Evolutionary conservation across 257 asterid genomes (phyloP), one percentile per base, ranked within the genome.

Genomic region (Plectranthus barbatus): DNA sequence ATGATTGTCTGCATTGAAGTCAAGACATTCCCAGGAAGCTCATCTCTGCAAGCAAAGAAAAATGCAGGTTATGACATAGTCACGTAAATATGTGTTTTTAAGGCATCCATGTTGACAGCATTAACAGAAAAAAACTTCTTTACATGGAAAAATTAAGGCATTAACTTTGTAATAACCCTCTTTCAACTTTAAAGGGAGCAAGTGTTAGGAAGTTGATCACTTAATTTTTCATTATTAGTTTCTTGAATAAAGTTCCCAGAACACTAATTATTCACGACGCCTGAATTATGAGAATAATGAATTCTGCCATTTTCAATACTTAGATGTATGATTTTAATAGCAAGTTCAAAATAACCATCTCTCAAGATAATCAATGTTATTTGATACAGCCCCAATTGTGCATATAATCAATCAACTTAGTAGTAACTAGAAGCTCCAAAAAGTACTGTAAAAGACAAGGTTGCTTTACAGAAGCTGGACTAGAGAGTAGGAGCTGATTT

Each of bases 1-100:
- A 91, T 86, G 59, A 91, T 91, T 47, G 87, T 84, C 73, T 91
- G 87, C 96, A 91, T 91, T 50, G 98, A 91, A 46, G 86, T 72
- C 75, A 80, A 76, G 69, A 88, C 93, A 81, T 78, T 86, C 72
- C 80, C 88, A 41, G 95, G 86, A 73, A 86, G 83, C 34, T 72
- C 81, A 20, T 81, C 95, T 60, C 96, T 86, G 86, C 66, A 79
- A 37, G 71, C 23, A 46, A 70, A 59, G 42, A 67, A 31, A 51
- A 18, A 58, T 65, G 53, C 55, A 52, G 48, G 37, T 57, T 39
- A 54, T n/a, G 48, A 70, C 6, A 56, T 42, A 67, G 61, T 21
- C 10, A 23, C 29, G 19, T 5, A 23, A 17, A n/a, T n/a, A n/a
- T n/a, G 47, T 55, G 41, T 63, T 53, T n/a, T 60, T 15, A 52